Evolutionary conservation across 345 rosid genomes (phyloP), one percentile per base, ranked within the genome.

Genomic region (Linum usitatissimum): DNA sequence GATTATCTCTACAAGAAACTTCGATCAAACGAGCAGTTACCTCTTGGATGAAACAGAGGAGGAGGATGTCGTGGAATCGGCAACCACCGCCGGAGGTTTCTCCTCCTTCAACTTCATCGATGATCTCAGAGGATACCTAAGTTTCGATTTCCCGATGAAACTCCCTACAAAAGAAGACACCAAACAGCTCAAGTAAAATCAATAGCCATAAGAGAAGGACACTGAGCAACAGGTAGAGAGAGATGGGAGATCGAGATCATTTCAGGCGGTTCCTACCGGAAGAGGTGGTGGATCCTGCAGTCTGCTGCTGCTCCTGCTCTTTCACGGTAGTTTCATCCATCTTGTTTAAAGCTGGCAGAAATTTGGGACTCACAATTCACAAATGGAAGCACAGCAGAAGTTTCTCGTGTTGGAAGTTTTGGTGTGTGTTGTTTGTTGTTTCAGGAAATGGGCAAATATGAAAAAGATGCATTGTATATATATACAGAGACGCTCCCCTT

Each of bases 81-180:
- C 85, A 8, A 68, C 70, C 38, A 34, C 5, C 38, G 54, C 76
- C 49, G 78, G 78, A 13, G 80, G 74, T 76, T 82, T 88, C 70
- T 81, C 85, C 68, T 75, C 86, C 75, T 75, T 86, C 13, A 77
- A 60, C 73, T 84, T 87, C 38, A 74, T 55, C 14, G 89, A 86
- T 15, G 96, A 92, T 79, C 98, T 81, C 28, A 92, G 83, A 56
- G 93, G 91, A 75, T 89, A 87, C 57, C 88, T 77, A 12, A 81
- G 63, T 71, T 83, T 89, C 31, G 96, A 77, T 68, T 83, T 88
- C 73, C 64, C 79, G 51, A 45, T 12, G 21, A 74, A 73, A 60
- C 67, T 83, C 28, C 63, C 84, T 80, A 62, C 28, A 4, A 23
- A 18, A 60, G 18, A 5, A 23, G 1, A 2, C 14, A 42, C n/a